Conservation (phyloP, 2,329 filamentous ascomycete genomes). For the Trichoderma sp. region DNA sequence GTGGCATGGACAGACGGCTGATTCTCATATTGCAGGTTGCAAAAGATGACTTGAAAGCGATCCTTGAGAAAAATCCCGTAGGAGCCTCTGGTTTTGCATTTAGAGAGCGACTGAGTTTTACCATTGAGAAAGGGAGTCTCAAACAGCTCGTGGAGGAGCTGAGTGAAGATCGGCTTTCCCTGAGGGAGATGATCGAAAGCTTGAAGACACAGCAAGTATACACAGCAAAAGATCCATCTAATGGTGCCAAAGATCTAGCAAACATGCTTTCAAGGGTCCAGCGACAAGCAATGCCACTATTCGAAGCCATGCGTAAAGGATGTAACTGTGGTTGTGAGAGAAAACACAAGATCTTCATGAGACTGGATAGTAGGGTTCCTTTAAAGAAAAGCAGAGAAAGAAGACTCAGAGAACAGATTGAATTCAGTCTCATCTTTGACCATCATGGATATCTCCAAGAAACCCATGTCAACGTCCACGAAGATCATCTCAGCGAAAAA, state of each 20-base stretch:
- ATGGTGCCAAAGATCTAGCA: not conserved
- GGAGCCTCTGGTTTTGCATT: not conserved
- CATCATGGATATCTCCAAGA: not conserved
- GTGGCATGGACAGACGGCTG: not conserved
- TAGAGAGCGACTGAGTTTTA: not conserved
- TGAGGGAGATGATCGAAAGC: not conserved
- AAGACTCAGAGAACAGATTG: not conserved
- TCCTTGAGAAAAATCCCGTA: not conserved
- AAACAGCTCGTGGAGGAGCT: not conserved
- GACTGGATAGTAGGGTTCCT: not conserved
- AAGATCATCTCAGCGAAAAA: not conserved
- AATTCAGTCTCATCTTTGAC: not conserved
- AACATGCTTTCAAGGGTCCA: not conserved
- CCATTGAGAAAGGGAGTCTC: not conserved
- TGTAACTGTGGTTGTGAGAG: not conserved
- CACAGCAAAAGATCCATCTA: not conserved
- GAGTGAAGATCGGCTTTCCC: not conserved
- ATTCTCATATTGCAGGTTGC: not conserved
- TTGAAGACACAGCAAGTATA: not conserved
- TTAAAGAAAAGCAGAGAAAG: not conserved
- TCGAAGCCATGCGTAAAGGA: not conserved
- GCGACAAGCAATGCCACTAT: not conserved
- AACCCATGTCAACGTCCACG: not conserved
- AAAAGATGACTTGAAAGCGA: not conserved
- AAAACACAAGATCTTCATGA: not conserved